Evolutionary conservation across 345 rosid species (phyloP).

Genomic region (Mallotus nudiflorus): DNA sequence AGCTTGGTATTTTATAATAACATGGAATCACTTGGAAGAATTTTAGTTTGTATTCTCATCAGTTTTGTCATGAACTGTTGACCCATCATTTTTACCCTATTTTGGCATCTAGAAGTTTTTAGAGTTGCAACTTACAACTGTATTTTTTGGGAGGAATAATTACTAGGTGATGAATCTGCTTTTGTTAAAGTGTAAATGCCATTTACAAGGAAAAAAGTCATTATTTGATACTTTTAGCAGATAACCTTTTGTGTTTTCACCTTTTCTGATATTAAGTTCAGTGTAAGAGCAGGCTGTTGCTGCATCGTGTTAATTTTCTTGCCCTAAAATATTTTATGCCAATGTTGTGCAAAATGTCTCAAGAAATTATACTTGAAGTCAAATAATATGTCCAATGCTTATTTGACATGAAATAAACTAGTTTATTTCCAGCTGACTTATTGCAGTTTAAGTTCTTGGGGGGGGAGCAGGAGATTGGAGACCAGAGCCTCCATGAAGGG

Average conservation of each 20-base stretch:
- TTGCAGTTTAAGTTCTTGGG: neutral
- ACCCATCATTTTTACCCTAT: neutral
- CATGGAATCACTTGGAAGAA: neutral
- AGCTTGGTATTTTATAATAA: neutral
- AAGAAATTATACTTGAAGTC: neutral
- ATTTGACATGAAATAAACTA: neutral
- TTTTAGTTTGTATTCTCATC: conserved; percentile 1
- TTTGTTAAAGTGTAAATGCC: neutral
- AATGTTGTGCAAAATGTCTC: too few relatives aligned
- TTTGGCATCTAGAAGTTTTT: neutral
- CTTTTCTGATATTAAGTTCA: too few relatives aligned
- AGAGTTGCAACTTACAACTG: neutral
- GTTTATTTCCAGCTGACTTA: neutral
- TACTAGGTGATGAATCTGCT: neutral
- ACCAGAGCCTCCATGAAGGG: neutral
- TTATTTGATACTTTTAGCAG: neutral
- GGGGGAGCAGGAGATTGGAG: neutral
- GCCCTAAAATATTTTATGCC: neutral
- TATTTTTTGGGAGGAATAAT: conserved; percentile 1
- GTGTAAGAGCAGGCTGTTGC: neutral
- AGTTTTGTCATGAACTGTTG: neutral
- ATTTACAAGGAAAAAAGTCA: neutral
- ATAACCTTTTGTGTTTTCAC: neutral
- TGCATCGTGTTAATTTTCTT: too few relatives aligned
- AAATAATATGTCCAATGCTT: neutral